Base-by-base conservation (phyloP, 495 filamentous ascomycete species). In the Aspergillus baeticus region DNA sequence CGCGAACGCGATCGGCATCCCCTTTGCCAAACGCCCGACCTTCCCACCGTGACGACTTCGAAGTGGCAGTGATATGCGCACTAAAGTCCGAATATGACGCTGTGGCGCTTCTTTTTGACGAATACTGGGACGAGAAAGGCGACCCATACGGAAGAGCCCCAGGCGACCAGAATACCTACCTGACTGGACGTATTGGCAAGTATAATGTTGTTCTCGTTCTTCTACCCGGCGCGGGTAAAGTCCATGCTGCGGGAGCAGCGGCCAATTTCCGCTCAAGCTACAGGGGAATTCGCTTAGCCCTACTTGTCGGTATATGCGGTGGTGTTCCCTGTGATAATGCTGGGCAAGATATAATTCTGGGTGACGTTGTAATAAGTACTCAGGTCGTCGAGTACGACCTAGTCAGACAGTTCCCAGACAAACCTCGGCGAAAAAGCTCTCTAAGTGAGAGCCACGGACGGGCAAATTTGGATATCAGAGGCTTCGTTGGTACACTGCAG, bases 131-230 rank as follows among this genome's bases (percentile, higher is more conserved):
- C n/a, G 37, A 41, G 18, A 5, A n/a, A 17, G 37, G 37, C 1
- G 37, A 41, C 7, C 5, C 1, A 41, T 41, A 15, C 37, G 37
- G 37, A 3, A 2, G n/a, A 1, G 14, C n/a, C 1, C 14, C 14
- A 2, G 37, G 37, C 10, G 65, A 74, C 55, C 29, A 8, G 2
- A 72, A 74, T 46, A 55, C 21, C 5, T 60, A 60, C 23, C 29
- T n/a, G 10, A 51, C 31, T n/a, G 58, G 51, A 5, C 17, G 51
- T 10, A 65, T 70, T 26, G 63, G 69, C 0, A 23, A 34, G 2
- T 57, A 67, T 36, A 62, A 65, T 21, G 63, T 74, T 18, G 69
- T 72, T n/a, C 56, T 74, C 2, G 51, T 49, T 10, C 41, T 55
- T 10, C 45, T 68, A 1, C 55, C 62, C 6, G 35, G 51, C 1